Base-by-base conservation (phyloP, 441 rosid genomes). In the Breynia disticha region DNA sequence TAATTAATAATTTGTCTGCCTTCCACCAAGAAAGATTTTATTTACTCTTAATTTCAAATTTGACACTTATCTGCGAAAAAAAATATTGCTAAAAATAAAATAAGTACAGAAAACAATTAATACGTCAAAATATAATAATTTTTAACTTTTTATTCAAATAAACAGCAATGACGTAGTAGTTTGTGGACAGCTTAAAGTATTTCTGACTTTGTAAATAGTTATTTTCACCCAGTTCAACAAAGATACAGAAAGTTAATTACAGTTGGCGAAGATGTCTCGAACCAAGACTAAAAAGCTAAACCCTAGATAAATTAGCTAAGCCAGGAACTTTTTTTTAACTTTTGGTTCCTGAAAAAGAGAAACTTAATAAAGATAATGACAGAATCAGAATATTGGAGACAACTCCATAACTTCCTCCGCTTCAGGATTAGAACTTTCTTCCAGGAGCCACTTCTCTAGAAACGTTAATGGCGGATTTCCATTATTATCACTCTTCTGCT, bases 371-470 rank as follows among this genome's bases (percentile, higher is more conserved):
- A 7, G 16, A 20, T 1, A 45, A 53, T 51, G 15, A 28, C 4
- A 48, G 14, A 50, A 66, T 79, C 72, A 83, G 80, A 80, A 79
- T 37, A 81, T 79, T 37, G 88, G 71, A 51, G 93, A 75, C 13
- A 84, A 69, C 43, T 78, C 90, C 87, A 85, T 71, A 60, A 77
- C 79, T 71, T 83, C 93, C 55, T 79, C 88, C 42, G 72, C 87
- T 62, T 83, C 85, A 32, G 68, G 76, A 53, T 66, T 57, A 28
- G 79, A 67, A 47, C 71, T 81, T 79, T 91, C 98, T 58, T 88
- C 98, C 71, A 88, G 62, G 24, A 91, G 86, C 97, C 98, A 91
- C 61, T 91, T 91, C 83, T 91, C 97, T 60, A 91, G 87, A 73
- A 81, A 77, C 24, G 97, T 71, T 35, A 91, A 60, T 53, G 91